Evolutionary conservation across 805 yeast species (phyloP).

Genomic region (Candida boidinii): DNA sequence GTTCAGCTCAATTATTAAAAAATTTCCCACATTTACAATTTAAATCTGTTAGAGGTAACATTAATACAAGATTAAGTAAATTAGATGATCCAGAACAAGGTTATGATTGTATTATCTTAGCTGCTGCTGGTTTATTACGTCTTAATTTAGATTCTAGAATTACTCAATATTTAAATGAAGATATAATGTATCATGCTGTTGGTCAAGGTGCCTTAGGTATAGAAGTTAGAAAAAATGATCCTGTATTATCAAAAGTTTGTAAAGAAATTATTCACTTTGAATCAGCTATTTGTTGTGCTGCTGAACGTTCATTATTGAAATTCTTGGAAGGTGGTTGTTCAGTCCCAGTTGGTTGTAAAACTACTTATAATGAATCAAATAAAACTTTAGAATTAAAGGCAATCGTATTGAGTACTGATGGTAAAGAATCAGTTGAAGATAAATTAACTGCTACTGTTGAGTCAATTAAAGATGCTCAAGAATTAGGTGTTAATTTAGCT

Average conservation of each 20-base stretch:
- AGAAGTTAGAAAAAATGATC: constrained; percentile 73
- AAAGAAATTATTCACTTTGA: constrained; percentile 54
- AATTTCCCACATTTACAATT: constrained; percentile 69
- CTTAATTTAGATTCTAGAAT: constrained; percentile 68
- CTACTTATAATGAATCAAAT: constrained; percentile 35
- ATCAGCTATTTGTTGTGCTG: constrained; percentile 68
- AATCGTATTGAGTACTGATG: constrained; percentile 80
- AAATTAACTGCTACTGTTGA: constrained; percentile 28
- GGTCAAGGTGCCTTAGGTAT: constrained; percentile 99
- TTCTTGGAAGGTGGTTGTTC: constrained; percentile 96
- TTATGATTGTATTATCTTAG: constrained; percentile 65
- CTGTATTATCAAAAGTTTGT: constrained; percentile 48
- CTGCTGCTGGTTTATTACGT: constrained; percentile 86
- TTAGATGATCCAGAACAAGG: constrained; percentile 63
- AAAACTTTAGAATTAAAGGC: constrained; percentile 49
- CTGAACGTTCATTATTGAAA: constrained; percentile 84
- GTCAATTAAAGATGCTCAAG: constrained; percentile 51
- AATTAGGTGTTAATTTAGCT: constrained; percentile 66
- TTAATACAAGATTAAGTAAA: constrained; percentile 72
- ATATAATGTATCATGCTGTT: constrained; percentile 89
- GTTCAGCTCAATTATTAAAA: constrained; percentile 84
- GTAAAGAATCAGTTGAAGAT: constrained; percentile 59
- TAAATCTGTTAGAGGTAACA: constrained; percentile 80
- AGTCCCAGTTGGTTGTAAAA: constrained; percentile 88
- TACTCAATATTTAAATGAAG: constrained; percentile 58